Percentiles rank a stretch among this genome's conserved stretches.
Evolutionary conservation across 345 rosid species (phyloP).

Genomic region (Populus simonii): DNA sequence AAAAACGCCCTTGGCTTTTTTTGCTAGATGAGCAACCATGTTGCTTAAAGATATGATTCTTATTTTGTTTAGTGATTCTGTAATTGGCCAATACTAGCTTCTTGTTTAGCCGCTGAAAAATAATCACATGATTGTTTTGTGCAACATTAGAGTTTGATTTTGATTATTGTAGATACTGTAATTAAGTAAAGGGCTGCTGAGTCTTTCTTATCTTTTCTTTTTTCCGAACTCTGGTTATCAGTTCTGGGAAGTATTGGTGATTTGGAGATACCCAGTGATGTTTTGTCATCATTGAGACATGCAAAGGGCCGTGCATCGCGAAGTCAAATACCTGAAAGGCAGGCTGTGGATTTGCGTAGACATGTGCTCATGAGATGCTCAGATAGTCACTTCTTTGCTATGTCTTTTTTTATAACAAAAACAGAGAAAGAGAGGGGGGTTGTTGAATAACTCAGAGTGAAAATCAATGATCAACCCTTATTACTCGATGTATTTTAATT

Average conservation of each 20-base stretch:
- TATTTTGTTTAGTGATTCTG: background rate
- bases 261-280: slow-evolving; percentile 38
- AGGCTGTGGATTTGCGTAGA: slow-evolving; percentile 44
- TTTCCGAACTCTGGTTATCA: slow-evolving; percentile 13
- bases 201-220: background rate
- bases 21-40: background rate
- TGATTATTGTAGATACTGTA: background rate
- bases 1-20: background rate
- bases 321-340: slow-evolving; percentile 44
- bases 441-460: background rate
- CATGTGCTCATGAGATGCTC: slow-evolving; percentile 21
- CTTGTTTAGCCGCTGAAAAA: background rate
- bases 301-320: slow-evolving; percentile 23
- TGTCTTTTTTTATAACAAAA: background rate
- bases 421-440: no score
- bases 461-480: background rate
- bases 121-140: background rate
- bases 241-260: slow-evolving; percentile 61
- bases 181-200: background rate
- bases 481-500: background rate
- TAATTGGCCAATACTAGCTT: background rate
- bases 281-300: slow-evolving; percentile 40
- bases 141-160: background rate
- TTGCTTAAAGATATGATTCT: background rate
- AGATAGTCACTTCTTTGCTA: background rate